Conservation (phyloP, 2,329 filamentous ascomycete species). For the Penicillium sumatraense region DNA sequence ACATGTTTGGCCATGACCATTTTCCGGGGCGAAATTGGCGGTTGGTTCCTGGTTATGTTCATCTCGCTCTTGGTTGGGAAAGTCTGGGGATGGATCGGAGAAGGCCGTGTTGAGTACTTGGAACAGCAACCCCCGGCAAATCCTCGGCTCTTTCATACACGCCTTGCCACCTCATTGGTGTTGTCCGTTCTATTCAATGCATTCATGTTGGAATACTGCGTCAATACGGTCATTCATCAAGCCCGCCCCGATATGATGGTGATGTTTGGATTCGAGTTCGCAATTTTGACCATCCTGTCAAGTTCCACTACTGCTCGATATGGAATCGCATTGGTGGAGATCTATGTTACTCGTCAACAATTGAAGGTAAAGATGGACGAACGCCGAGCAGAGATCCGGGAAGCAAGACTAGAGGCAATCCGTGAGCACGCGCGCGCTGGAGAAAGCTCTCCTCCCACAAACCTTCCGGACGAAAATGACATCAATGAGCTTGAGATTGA, state of each 20-base stretch:
- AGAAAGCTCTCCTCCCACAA: conserved; percentile 39
- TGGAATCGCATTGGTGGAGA: conserved; percentile 75
- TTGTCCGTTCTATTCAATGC: conserved; percentile 78
- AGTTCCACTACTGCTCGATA: conserved; percentile 81
- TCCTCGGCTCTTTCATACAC: conserved; percentile 82
- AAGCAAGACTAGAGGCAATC: conserved; percentile 54
- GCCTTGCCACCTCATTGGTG: conserved; percentile 77
- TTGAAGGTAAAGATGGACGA: conserved; percentile 70
- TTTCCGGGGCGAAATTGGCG: conserved; percentile 91
- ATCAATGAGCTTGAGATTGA: conserved; percentile 94
- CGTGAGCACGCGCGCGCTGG: conserved; percentile 42
- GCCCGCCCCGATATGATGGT: conserved; percentile 99
- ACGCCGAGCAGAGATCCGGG: conserved; percentile 69
- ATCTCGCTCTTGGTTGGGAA: conserved; percentile 89
- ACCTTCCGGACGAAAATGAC: conserved; percentile 70
- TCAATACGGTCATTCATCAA: conserved; percentile 81
- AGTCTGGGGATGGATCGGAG: conserved; percentile 98
- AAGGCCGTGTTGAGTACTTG: conserved; percentile 88
- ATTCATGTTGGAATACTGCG: conserved; percentile 78
- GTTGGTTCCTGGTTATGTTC: conserved; percentile 97
- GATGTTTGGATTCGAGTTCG: conserved; percentile 99
- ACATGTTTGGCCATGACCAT: conserved; percentile 98
- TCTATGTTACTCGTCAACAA: conserved; percentile 74
- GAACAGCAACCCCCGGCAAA: conserved; percentile 95
- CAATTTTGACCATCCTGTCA: conserved; percentile 80